A percentile compares a stretch with the other conserved stretches of the same genome.
These are phyloP conservation scores for Populus hybrid DNA, from an alignment of 441 rosid species.

Conservation along the genomic window DNA sequence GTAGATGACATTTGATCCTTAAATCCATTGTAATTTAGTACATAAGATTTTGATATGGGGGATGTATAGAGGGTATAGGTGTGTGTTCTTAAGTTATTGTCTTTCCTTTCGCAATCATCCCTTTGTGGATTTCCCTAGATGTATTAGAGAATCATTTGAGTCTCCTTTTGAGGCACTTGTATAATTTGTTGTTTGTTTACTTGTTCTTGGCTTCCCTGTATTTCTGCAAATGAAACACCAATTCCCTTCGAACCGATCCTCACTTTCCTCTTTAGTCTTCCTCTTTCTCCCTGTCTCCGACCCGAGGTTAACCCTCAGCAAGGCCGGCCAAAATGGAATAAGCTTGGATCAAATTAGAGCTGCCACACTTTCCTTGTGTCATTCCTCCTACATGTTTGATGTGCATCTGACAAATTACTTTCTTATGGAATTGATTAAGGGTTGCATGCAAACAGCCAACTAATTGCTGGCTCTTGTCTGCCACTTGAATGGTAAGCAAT, in stretches of 20 bases:
- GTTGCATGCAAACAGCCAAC: too few relatives aligned
- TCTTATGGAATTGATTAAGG: too few relatives aligned
- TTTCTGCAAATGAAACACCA: constrained; percentile 15
- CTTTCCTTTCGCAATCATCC: not conserved
- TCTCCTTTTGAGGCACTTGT: constrained; percentile 9
- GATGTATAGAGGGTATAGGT: constrained; percentile 44
- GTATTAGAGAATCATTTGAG: constrained; percentile 12
- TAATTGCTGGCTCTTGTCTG: too few relatives aligned
- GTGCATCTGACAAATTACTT: too few relatives aligned
- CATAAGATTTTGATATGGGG: constrained; percentile 40
- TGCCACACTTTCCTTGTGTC: too few relatives aligned
- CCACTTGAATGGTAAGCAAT: too few relatives aligned
- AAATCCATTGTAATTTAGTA: constrained; percentile 31
- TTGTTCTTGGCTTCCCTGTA: not conserved
- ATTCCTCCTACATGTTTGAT: too few relatives aligned
- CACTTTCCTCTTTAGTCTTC: not conserved
- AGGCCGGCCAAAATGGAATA: too few relatives aligned
- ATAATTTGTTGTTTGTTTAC: constrained; percentile 15
- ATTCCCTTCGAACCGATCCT: not conserved
- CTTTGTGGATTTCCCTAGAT: constrained; percentile 8
- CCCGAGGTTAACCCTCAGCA: not conserved
- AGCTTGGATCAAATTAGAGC: too few relatives aligned
- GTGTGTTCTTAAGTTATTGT: constrained; percentile 11
- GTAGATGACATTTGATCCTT: constrained; percentile 18
- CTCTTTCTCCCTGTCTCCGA: not conserved